Base-by-base conservation (phyloP, 306 rosid genomes). In the Glycine latifolia region DNA sequence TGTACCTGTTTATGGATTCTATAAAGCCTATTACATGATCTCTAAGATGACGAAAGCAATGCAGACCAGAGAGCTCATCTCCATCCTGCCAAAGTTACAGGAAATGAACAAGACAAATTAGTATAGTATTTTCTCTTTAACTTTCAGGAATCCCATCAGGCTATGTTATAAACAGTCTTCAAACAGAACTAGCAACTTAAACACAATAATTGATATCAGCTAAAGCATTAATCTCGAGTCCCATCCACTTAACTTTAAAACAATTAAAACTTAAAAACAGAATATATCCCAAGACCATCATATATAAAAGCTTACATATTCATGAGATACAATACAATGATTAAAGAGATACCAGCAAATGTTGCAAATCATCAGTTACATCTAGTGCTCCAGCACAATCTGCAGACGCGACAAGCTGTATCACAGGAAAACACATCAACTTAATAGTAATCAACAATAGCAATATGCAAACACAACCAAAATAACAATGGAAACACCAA, bases 321-420 rank as follows among this genome's bases (percentile, higher is more conserved):
- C 52, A 72, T 5, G 46, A 26, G 16, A 83, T 48, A 80, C 65
- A 43, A 55, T 11, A 81, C 3, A 47, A 53, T n/a, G 43, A 78
- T 44, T 55, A 68, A 44, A 47, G 59, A 0, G 33, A 69, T 93
- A 96, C 99, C 97, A 93, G 89, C 76, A 96, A 87, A 79, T 93
- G 90, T 63, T 89, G 97, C 89, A 96, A 90, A 90, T 93, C 98
- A 10, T 93, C 97, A 10, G 97, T 96, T 63, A 96, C 90, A 81
- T 96, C 99, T 86, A 96, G 83, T 13, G 99, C 98, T 88, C 99
- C 98, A 61, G 98, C 94, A 91, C 98, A 96, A 86, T 96, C 99
- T 85, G 90, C 96, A 85, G 99, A 88, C 54, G 97, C 94, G 87
- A 96, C 97, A 88, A 96, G 98, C 99, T 96, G 97, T 83, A 87